A percentile compares a stretch with the other conserved stretches of the same genome.
Evolutionary conservation across 2,329 filamentous ascomycete species (phyloP).

Genomic region (Aspergillus novofumigatus): DNA sequence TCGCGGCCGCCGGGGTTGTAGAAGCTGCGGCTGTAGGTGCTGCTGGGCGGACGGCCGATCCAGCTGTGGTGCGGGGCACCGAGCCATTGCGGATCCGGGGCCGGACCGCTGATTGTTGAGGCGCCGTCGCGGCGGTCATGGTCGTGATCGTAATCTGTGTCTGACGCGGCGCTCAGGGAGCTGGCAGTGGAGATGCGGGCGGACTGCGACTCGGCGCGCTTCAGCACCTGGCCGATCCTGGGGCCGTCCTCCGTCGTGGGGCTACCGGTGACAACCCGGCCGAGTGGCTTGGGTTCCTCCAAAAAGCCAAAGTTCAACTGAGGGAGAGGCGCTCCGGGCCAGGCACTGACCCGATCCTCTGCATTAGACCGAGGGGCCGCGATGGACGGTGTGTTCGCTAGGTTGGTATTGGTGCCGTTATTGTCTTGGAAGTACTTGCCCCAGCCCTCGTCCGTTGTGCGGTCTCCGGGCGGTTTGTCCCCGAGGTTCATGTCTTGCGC

Average conservation of each 20-base stretch:
- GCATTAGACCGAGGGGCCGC: conserved; percentile 17
- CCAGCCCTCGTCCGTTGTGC: conserved; percentile 47
- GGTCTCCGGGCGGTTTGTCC: conserved; percentile 28
- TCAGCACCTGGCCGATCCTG: conserved; percentile 24
- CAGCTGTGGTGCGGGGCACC: conserved; percentile 23
- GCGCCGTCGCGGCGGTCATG: conserved; percentile 15
- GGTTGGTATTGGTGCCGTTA: conserved; percentile 16
- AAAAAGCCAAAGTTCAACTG: conserved; percentile 36
- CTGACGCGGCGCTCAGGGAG: conserved; percentile 36
- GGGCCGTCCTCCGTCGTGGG: conserved; percentile 38
- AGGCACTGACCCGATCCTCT: conserved; percentile 37
- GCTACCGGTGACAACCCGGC: conserved; percentile 38
- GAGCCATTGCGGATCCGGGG: conserved; percentile 22
- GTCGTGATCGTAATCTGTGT: conserved; percentile 30
- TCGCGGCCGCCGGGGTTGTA: conserved; percentile 27
- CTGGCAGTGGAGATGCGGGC: conserved; percentile 43
- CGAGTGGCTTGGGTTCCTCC: conserved; percentile 37
- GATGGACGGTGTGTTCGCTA: conserved; percentile 19
- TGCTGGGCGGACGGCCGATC: conserved; percentile 37
- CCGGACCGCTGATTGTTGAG: conserved; percentile 7
- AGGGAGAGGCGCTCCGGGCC: conserved; percentile 36
- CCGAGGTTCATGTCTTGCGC: conserved; percentile 11
- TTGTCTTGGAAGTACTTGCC: conserved; percentile 46
- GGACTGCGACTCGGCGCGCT: conserved; percentile 36
- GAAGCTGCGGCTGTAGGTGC: conserved; percentile 38